Percentiles rank a stretch among this genome's conserved stretches.
Conservation (phyloP, 2,329 filamentous ascomycete species). For the Paracorniculantispora psalliotae region DNA sequence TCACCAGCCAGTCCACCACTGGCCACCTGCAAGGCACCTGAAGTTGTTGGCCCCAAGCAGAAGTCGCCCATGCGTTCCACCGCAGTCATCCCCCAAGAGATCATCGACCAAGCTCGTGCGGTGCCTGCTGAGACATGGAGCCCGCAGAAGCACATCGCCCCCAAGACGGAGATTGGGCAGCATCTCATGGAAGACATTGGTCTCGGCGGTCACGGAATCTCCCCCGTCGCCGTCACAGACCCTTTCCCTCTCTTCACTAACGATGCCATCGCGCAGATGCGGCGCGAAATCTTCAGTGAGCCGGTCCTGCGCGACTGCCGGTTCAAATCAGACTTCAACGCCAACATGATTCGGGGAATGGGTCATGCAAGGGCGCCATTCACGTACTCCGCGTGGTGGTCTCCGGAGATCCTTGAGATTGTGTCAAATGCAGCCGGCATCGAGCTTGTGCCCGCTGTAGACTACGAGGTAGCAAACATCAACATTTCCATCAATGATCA, state of each 20-base stretch:
- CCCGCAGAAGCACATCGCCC: conserved; percentile 49
- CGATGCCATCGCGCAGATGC: conserved; percentile 57
- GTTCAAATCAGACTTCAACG: conserved; percentile 40
- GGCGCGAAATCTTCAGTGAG: conserved; percentile 55
- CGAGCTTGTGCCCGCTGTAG: conserved; percentile 48
- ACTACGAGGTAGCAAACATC: conserved; percentile 52
- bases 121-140: conserved; percentile 37
- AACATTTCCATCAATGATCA: conserved; percentile 50
- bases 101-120: conserved; percentile 22
- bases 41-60: conserved; percentile 27
- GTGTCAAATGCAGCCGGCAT: conserved; percentile 50
- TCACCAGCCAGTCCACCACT: not conserved
- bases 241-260: conserved; percentile 59
- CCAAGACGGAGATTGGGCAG: conserved; percentile 43
- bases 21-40: conserved; percentile 4
- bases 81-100: conserved; percentile 22
- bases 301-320: conserved; percentile 52
- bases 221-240: conserved; percentile 58
- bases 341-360: conserved; percentile 52
- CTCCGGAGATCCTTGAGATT: conserved; percentile 37
- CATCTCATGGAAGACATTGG: conserved; percentile 56
- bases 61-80: conserved; percentile 24
- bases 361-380: conserved; percentile 54
- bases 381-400: conserved; percentile 47
- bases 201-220: conserved; percentile 53